Conservation (phyloP, 352 stramenopile species). For the Sclerospora graminicola region DNA sequence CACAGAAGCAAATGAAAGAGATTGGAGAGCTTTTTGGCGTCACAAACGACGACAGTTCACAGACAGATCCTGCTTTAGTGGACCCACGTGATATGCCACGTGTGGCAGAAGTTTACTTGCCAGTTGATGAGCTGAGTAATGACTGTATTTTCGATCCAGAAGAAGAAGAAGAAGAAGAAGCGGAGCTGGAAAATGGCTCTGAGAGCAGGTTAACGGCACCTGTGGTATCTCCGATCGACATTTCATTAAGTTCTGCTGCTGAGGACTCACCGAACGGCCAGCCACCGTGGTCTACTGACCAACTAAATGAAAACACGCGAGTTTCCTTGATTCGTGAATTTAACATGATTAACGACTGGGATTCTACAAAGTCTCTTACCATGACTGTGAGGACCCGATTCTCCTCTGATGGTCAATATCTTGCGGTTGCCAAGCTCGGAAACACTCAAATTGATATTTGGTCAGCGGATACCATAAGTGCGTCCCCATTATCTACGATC, state of each 20-base stretch:
- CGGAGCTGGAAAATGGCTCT: slow-evolving; percentile 1
- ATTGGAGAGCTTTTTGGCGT: slow-evolving; percentile 45
- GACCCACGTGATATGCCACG: slow-evolving; percentile 22
- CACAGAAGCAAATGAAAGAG: slow-evolving; percentile 35
- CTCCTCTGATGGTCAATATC: slow-evolving; percentile 25
- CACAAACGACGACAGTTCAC: slow-evolving; percentile 9
- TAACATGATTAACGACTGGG: slow-evolving; percentile 29
- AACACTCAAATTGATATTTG: slow-evolving; percentile 37
- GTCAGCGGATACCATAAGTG: slow-evolving; percentile 16
- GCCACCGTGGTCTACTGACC: slow-evolving; percentile 7
- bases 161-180: slow-evolving; percentile 9
- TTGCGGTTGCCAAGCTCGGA: slow-evolving; percentile 26
- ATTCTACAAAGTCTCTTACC: slow-evolving; percentile 15
- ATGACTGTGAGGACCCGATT: slow-evolving; percentile 29
- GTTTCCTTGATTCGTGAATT: slow-evolving; percentile 29
- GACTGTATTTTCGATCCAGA: slow-evolving; percentile 8
- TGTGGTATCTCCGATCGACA: slow-evolving; percentile 18
- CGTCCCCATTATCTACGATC: slow-evolving; percentile 21
- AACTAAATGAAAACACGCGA: slow-evolving; percentile 1
- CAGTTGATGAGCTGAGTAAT: slow-evolving; percentile 21
- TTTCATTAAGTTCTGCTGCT: neutral
- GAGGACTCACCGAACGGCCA: slow-evolving; percentile 1
- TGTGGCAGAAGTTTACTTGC: slow-evolving; percentile 22
- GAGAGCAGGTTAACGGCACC: slow-evolving; percentile 7
- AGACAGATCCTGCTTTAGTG: slow-evolving; percentile 4